Base-by-base conservation (phyloP, 23 red algal species). In the Gracilaria vermiculophylla region DNA sequence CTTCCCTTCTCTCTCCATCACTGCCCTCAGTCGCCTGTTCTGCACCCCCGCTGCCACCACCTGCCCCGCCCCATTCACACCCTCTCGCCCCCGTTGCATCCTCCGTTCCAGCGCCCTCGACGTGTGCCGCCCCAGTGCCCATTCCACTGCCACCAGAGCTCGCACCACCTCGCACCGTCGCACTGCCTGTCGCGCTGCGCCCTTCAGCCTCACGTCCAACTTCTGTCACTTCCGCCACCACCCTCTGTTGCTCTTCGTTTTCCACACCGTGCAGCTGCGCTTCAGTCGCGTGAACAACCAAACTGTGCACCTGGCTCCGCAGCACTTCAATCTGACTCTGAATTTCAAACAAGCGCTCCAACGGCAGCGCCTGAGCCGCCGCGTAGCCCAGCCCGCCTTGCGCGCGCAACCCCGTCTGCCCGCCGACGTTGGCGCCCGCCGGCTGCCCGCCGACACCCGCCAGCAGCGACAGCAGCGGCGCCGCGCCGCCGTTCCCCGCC, bases 261-360 rank as follows among this genome's bases (percentile, higher is more conserved):
- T 73, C 67, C 67, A 73, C 28, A 23, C 37, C 42, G 25, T 16
- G n/a, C 67, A 73, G 15, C 17, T 73, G 67, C n/a, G 67, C 67
- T 40, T 73, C 67, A 0, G 67, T 73, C 12, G 78, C 88, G 11
- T 69, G 35, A 2, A 83, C 35, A 36, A 92, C 70, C 19, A 92
- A 54, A 42, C 53, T 62, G 40, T 69, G 41, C 44, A 92, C 88
- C 39, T 92, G 77, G 40, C 52, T 65, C 35, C 88, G 77, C 31
- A 92, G 44, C 19, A 82, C 78, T 29, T 92, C 88, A 11, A 92
- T 82, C 9, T 72, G 80, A 37, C 79, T 77, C 40, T 92, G 88
- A 0, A 92, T 82, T 24, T 62, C 62, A 20, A 92, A 62, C 58
- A 92, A 52, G 45, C 77, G 69, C 50, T 76, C 88, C 27, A 92